Base-by-base conservation (phyloP, 345 rosid genomes). In the Citrus unshiu region DNA sequence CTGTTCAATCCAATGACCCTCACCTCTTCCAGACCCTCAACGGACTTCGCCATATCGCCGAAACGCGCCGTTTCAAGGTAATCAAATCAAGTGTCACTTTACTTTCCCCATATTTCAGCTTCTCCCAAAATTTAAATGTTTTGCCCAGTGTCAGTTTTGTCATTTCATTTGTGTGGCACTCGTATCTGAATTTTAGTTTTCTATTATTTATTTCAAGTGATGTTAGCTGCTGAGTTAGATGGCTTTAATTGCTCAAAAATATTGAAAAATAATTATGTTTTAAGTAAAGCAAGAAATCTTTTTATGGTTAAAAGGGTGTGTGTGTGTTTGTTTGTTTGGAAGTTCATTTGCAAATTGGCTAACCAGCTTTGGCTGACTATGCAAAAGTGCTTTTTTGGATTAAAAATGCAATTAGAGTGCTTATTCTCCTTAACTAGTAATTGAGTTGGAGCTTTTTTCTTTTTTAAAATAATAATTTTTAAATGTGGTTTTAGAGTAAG, bases 31-130 rank as follows among this genome's bases (percentile, higher is more conserved):
- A 87, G 87, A 78, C 82, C 81, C 79, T 88, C 78, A 86, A 83
- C 77, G 94, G 98, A 29, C 87, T 93, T 64, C 91, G 75, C 59
- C 89, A 83, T 4, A 89, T 95, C 34, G 88, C 90, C 0, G 97
- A 95, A 83, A 82, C 95, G 40, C 89, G 86, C n/a, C 88, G 86
- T 80, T 95, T 91, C 85, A 93, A 95, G 97, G 98, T 95, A 74
- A 27, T 71, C 64, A 62, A 72, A 27, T 66, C 67, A 62, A 75
- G 29, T 21, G 24, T 32, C 67, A 29, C 21, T 2, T 30, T 64
- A 18, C 1, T 64, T 64, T 13, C 2, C 35, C 13, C 46, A 13
- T 19, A 9, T 24, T 43, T 68, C 39, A 39, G 3, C 7, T 27
- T 46, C 67, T 54, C 39, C 14, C 46, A 5, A 68, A 68, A n/a